These are phyloP conservation scores for Scheffersomyces insectosa DNA, from an alignment of 1,139 yeast genomes.

Conservation along the genomic window DNA sequence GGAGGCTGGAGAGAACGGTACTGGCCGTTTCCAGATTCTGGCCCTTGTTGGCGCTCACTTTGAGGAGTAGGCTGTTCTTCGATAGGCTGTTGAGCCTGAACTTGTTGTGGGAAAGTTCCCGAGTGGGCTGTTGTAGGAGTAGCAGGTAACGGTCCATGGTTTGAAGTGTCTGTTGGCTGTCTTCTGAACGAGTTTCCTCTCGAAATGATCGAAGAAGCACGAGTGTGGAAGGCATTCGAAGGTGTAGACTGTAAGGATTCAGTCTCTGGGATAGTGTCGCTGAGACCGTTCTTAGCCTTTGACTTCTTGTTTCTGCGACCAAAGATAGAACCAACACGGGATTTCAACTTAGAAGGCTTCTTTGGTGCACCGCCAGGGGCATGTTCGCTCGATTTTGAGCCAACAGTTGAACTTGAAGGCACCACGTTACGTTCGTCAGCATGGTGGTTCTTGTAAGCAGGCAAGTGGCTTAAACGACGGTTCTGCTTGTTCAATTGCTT, in stretches of 20 bases:
- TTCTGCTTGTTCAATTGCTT: conserved; percentile 7
- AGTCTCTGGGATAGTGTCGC: conserved; percentile 35
- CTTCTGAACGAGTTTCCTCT: conserved; percentile 12
- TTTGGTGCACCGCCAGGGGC: conserved; percentile 3
- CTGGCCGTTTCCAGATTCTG: not conserved
- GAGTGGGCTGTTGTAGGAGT: not conserved
- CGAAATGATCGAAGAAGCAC: conserved; percentile 5
- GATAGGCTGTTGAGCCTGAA: not conserved
- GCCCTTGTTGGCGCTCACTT: not conserved
- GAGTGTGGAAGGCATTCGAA: conserved; percentile 7
- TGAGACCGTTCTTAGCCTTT: conserved; percentile 2
- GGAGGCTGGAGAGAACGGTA: not conserved
- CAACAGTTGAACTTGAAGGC: conserved; percentile 7
- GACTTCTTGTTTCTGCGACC: conserved; percentile 59
- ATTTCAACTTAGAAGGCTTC: conserved; percentile 53
- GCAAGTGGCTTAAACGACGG: conserved; percentile 1
- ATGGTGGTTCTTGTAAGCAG: conserved; percentile 3
- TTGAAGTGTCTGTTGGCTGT: conserved; percentile 2
- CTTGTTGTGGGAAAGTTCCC: not conserved
- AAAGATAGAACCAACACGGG: conserved; percentile 84
- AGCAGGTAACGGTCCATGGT: not conserved
- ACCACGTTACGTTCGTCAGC: conserved; percentile 13
- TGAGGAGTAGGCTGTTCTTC: not conserved
- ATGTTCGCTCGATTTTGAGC: conserved; percentile 7
- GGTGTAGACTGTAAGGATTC: conserved; percentile 28